A percentile compares a stretch with the other conserved stretches of the same genome.
Conservation (phyloP, 108 stramenopile genomes). For the Cyclostephanos invisitatus region DNA sequence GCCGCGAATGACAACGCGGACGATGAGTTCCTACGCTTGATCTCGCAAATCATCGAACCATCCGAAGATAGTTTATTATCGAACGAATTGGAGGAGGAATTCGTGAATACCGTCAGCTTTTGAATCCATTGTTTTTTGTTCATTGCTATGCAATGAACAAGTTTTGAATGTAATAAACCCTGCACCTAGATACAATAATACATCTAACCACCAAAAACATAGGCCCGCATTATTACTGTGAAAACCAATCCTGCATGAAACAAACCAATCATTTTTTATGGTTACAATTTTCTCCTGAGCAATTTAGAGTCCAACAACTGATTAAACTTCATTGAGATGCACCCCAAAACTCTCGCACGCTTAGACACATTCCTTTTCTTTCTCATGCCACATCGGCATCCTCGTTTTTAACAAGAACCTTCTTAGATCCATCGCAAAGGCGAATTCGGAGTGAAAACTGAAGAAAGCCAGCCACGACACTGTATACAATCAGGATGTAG, state of each 20-base stretch:
- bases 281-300: too few species aligned
- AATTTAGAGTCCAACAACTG: neutral
- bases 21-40: neutral
- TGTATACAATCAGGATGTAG: constrained; percentile 50
- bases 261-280: too few species aligned
- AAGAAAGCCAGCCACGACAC: constrained; percentile 42
- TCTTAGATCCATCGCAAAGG: neutral
- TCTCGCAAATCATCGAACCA: too few species aligned
- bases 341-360: neutral
- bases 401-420: neutral
- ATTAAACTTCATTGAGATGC: neutral
- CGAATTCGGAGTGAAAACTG: constrained; percentile 24
- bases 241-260: too few species aligned
- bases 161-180: too few species aligned
- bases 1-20: neutral
- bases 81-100: neutral
- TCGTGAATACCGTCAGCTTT: constrained; percentile 2
- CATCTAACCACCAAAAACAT: too few species aligned
- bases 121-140: too few species aligned
- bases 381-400: neutral
- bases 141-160: too few species aligned
- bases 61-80: neutral
- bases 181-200: too few species aligned
- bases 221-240: too few species aligned
- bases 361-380: neutral